Conservation (phyloP, 2,329 filamentous ascomycete genomes). For the Ophiostoma triangulosporum region DNA sequence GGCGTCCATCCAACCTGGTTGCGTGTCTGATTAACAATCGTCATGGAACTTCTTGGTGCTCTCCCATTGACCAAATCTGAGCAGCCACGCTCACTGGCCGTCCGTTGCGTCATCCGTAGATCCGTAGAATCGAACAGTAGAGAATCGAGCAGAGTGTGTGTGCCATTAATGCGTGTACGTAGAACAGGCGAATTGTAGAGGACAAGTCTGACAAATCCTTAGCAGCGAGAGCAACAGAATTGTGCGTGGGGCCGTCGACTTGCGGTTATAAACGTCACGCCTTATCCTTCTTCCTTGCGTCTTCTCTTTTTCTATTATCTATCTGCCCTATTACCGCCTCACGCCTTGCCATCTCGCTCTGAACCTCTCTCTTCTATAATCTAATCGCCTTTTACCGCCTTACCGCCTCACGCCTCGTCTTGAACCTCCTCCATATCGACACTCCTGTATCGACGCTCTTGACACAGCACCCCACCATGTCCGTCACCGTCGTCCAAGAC, state of each 20-base stretch:
- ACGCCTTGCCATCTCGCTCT: too few species aligned
- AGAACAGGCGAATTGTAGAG: too few species aligned
- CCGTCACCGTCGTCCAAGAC: constrained; percentile 26
- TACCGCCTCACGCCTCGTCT: too few species aligned
- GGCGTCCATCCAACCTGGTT: not conserved
- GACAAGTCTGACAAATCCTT: not conserved
- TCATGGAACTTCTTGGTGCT: too few species aligned
- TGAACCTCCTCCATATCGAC: not conserved
- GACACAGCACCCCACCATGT: constrained; percentile 6
- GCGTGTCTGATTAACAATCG: too few species aligned
- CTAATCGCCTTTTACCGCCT: not conserved
- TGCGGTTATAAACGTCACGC: not conserved
- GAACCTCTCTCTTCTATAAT: not conserved
- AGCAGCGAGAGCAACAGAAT: not conserved
- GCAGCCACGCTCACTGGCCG: too few species aligned
- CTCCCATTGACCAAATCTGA: too few species aligned
- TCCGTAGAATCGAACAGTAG: not conserved
- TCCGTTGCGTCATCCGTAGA: too few species aligned
- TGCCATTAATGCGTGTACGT: not conserved
- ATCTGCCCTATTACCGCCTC: not conserved
- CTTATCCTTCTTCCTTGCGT: too few species aligned
- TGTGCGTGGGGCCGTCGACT: not conserved
- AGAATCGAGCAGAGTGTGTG: too few species aligned
- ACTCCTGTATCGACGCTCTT: not conserved
- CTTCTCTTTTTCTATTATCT: not conserved